Conservation (phyloP, 345 rosid species). For the Eutrema japonicum region DNA sequence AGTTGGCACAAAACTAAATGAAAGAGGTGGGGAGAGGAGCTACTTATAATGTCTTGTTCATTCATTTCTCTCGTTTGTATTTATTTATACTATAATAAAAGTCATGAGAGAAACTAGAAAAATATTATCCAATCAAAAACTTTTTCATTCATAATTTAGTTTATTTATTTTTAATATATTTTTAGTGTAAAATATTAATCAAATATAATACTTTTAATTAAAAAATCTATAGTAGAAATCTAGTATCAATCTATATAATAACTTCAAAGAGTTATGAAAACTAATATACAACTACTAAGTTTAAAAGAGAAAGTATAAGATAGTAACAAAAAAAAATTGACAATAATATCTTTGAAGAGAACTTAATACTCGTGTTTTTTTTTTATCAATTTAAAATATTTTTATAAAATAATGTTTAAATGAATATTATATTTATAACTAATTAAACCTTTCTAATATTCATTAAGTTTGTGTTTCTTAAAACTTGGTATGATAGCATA, state of each 20-base stretch:
- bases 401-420: neutral
- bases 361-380: neutral
- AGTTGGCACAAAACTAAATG: conserved; percentile 38
- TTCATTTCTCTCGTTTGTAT: neutral
- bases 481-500: conserved; percentile 1
- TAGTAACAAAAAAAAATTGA: neutral
- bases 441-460: neutral
- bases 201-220: neutral
- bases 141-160: neutral
- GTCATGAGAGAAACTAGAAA: neutral
- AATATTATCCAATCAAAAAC: conserved; percentile 5
- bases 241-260: neutral
- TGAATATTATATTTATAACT: neutral
- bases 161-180: too few species aligned
- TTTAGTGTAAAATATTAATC: neutral
- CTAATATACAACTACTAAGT: neutral
- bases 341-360: neutral
- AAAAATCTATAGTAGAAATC: neutral
- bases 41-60: conserved; percentile 42
- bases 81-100: neutral
- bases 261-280: neutral
- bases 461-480: neutral
- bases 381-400: neutral
- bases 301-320: neutral
- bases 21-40: conserved; percentile 39